phyloP scores from a whole-genome alignment of 768 basidiomycete genomes.

The Leucocoprinus sp. region DNA sequence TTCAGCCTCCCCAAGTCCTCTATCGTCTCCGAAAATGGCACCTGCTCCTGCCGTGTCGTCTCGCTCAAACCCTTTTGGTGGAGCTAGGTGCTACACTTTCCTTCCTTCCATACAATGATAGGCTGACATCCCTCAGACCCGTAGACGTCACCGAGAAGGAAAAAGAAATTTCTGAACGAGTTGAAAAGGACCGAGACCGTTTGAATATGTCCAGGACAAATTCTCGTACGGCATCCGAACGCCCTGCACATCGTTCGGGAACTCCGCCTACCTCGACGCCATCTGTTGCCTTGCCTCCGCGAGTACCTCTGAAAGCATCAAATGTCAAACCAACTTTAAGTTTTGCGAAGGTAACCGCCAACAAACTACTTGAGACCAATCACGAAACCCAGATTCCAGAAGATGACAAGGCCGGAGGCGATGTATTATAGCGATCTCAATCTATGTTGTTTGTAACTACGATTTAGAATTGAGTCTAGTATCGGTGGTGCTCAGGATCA shows the following conservation, averaged over 20 bases:
- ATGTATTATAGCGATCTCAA: constrained; percentile 8
- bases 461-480: not conserved
- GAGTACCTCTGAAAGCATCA: constrained; percentile 26
- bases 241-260: constrained; percentile 25
- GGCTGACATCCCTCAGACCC: constrained; percentile 41
- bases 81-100: constrained; percentile 53
- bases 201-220: constrained; percentile 44
- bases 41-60: constrained; percentile 31
- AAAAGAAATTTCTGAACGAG: constrained; percentile 60
- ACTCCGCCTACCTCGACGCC: constrained; percentile 24
- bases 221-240: constrained; percentile 43
- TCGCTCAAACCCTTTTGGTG: constrained; percentile 78
- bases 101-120: not conserved
- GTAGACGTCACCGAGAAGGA: constrained; percentile 78
- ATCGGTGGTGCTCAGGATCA: constrained; percentile 36
- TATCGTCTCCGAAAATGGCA: constrained; percentile 71
- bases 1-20: constrained; percentile 64
- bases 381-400: constrained; percentile 15
- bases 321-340: constrained; percentile 68
- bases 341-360: constrained; percentile 72
- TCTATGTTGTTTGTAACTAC: not conserved
- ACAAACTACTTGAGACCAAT: constrained; percentile 26
- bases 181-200: constrained; percentile 59
- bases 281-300: constrained; percentile 22
- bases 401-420: constrained; percentile 14